phyloP scores from a whole-genome alignment of 306 rosid genomes.

The Trifolium repens region DNA sequence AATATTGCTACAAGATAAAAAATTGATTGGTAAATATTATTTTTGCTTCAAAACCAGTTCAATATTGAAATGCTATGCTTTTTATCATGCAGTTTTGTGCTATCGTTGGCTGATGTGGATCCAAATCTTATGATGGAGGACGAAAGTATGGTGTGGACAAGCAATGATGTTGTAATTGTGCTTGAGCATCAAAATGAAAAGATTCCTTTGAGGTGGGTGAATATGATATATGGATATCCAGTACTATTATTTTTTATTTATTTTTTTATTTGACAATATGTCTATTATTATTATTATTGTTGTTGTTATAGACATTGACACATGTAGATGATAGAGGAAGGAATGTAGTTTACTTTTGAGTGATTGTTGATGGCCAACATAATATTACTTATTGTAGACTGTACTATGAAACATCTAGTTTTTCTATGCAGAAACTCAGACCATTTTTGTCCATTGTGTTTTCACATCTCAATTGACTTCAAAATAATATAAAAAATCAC shows the following conservation, averaged over 20 bases:
- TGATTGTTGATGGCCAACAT: slow-evolving; percentile 16
- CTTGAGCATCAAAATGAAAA: slow-evolving; percentile 91
- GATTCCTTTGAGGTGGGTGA: slow-evolving; percentile 85
- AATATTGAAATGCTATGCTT: slow-evolving; percentile 33
- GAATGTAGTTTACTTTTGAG: slow-evolving; percentile 28
- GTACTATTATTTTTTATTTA: background rate
- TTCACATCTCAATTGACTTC: slow-evolving; percentile 10
- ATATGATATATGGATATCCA: slow-evolving; percentile 41
- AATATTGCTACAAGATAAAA: slow-evolving; percentile 30
- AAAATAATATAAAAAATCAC: background rate
- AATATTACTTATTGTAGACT: slow-evolving; percentile 29
- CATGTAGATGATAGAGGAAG: slow-evolving; percentile 21
- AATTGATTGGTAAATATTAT: slow-evolving; percentile 12
- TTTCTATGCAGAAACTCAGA: slow-evolving; percentile 27
- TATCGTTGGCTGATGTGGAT: slow-evolving; percentile 96
- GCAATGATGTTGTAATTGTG: slow-evolving; percentile 90
- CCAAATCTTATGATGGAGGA: slow-evolving; percentile 93
- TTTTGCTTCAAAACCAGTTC: slow-evolving; percentile 37
- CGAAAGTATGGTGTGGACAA: slow-evolving; percentile 92
- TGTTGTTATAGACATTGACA: background rate
- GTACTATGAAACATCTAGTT: slow-evolving; percentile 28
- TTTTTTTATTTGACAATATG: too few relatives aligned
- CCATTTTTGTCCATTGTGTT: slow-evolving; percentile 26
- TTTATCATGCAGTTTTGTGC: slow-evolving; percentile 69
- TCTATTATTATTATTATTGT: background rate